phyloP scores from a whole-genome alignment of 164 flowering plant genomes.

The Magnolia sinica region DNA sequence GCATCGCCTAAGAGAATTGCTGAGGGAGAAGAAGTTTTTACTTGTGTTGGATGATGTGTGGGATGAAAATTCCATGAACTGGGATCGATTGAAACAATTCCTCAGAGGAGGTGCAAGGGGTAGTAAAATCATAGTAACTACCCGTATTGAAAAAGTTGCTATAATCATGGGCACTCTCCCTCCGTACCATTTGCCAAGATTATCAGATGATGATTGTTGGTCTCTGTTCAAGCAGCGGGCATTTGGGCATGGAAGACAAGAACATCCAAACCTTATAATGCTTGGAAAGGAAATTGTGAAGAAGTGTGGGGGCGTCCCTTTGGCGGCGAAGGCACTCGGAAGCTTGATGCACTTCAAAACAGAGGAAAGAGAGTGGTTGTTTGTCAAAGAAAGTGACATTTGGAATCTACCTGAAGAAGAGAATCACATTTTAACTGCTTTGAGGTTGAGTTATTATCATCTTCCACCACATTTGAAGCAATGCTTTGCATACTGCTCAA shows the following conservation, averaged over 20 bases:
- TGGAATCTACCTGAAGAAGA: not conserved
- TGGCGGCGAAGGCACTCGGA: constrained; percentile 15
- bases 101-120: constrained; percentile 4
- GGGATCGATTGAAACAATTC: not conserved
- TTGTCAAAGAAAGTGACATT: not conserved
- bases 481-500: constrained; percentile 18
- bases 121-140: constrained; percentile 17
- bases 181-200: not conserved
- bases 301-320: constrained; percentile 16
- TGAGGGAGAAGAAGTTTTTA: constrained; percentile 8
- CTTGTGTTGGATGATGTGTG: constrained; percentile 21
- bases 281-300: constrained; percentile 12
- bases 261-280: constrained; percentile 1
- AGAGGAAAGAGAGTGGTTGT: constrained; percentile 8
- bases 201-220: constrained; percentile 1
- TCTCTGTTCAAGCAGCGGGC: not conserved
- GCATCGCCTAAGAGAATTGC: not conserved
- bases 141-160: not conserved
- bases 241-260: not conserved
- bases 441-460: constrained; percentile 17
- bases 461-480: constrained; percentile 16
- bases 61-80: constrained; percentile 3
- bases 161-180: not conserved
- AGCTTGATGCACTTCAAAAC: constrained; percentile 11
- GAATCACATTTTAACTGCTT: constrained; percentile 8